A percentile compares a stretch with the other conserved stretches of the same genome.
Conservation (phyloP, 1,139 yeast genomes). For the Ogataea hybrid region DNA sequence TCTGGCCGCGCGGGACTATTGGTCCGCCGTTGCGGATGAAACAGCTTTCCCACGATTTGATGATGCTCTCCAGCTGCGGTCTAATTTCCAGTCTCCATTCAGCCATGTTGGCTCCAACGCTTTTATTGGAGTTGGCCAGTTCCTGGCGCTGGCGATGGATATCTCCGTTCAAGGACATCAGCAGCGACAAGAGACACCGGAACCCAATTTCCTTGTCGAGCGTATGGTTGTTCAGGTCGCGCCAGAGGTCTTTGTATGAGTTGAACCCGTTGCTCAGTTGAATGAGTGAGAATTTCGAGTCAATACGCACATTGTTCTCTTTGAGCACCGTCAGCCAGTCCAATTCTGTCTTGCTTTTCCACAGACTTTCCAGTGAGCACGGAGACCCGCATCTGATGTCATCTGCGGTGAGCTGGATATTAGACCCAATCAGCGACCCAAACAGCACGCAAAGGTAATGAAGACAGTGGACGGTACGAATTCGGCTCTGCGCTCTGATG, state of each 20-base stretch:
- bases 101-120: constrained; percentile 38
- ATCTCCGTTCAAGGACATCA: constrained; percentile 72
- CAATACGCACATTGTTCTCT: constrained; percentile 37
- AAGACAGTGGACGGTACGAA: constrained; percentile 80
- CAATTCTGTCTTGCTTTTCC: constrained; percentile 56
- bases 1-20: constrained; percentile 50
- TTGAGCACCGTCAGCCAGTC: constrained; percentile 54
- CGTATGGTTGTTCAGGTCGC: constrained; percentile 45
- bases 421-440: constrained; percentile 65
- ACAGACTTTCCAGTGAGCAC: constrained; percentile 65
- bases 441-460: constrained; percentile 70
- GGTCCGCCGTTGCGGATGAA: constrained; percentile 62
- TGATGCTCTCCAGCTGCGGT: constrained; percentile 51
- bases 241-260: constrained; percentile 47
- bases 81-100: constrained; percentile 63
- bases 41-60: constrained; percentile 64
- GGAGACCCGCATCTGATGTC: constrained; percentile 74
- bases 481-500: constrained; percentile 76
- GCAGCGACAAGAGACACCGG: constrained; percentile 59
- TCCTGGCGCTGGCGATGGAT: constrained; percentile 51
- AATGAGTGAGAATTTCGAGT: constrained; percentile 49
- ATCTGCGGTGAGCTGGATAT: constrained; percentile 53
- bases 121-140: constrained; percentile 30
- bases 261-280: constrained; percentile 59
- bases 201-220: constrained; percentile 45